Evolutionary conservation across 495 filamentous ascomycete species (phyloP).

Genomic region (Daldinia loculata): DNA sequence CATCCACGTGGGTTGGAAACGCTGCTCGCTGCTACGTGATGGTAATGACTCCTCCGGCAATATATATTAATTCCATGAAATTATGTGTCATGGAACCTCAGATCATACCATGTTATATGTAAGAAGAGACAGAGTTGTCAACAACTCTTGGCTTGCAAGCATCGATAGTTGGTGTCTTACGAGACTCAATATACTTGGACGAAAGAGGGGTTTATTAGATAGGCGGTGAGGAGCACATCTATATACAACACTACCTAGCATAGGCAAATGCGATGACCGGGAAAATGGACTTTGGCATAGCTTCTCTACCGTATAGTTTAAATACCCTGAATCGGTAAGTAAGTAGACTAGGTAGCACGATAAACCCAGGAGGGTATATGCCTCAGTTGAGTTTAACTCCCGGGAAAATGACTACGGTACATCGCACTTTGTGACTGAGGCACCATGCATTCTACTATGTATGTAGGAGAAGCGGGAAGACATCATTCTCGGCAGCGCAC

Average conservation of each 20-base stretch:
- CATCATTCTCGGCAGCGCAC: conserved; percentile 24
- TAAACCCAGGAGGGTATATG: conserved; percentile 17
- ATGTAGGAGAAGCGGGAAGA: conserved; percentile 3
- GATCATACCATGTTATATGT: background rate
- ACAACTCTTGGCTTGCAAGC: conserved; percentile 15
- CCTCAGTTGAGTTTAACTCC: conserved; percentile 26
- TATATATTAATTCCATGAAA: conserved; percentile 1
- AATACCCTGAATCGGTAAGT: conserved; percentile 9
- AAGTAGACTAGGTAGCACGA: conserved; percentile 4
- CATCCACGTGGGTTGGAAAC: background rate
- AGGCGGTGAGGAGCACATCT: conserved; percentile 23
- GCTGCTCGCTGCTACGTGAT: conserved; percentile 4
- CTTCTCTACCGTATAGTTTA: background rate
- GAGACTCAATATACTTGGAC: conserved; percentile 25
- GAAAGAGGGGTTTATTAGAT: conserved; percentile 16
- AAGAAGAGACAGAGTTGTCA: background rate
- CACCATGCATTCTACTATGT: background rate
- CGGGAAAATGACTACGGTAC: background rate
- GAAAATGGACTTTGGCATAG: conserved; percentile 25
- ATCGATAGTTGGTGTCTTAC: conserved; percentile 9
- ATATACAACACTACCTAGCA: background rate
- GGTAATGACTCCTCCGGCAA: background rate
- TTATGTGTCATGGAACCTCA: conserved; percentile 14
- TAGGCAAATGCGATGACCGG: conserved; percentile 19
- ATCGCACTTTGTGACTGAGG: background rate